A percentile compares a stretch with the other conserved stretches of the same genome.
phyloP scores from a whole-genome alignment of 768 basidiomycete genomes.

The Tephrocybe sp. region DNA sequence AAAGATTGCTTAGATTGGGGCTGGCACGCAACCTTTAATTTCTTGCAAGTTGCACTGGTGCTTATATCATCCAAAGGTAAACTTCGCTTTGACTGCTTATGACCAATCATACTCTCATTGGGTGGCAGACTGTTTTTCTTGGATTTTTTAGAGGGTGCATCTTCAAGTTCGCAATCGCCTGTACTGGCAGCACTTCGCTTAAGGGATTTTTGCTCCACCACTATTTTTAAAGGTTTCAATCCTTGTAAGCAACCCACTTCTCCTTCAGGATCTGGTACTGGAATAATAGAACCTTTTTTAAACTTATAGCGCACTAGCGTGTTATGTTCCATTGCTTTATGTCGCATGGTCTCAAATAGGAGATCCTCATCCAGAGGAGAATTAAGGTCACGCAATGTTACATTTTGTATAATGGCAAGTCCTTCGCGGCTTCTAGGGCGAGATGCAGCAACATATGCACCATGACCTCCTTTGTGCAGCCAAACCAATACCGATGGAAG shows the following conservation, averaged over 20 bases:
- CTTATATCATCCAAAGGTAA: no score
- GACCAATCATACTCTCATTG: no score
- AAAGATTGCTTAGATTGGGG: no score
- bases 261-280: slow-evolving; percentile 2
- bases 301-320: not conserved
- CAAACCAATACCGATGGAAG: slow-evolving; percentile 19
- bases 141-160: no score
- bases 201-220: no score
- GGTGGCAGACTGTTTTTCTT: no score
- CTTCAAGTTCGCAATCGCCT: no score
- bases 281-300: not conserved
- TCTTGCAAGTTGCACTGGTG: no score
- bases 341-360: not conserved
- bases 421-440: slow-evolving; percentile 17
- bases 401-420: slow-evolving; percentile 19
- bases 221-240: not conserved
- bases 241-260: not conserved
- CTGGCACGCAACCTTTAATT: not conserved
- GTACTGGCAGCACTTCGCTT: no score
- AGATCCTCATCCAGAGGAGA: not conserved
- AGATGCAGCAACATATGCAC: slow-evolving; percentile 31
- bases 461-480: slow-evolving; percentile 21
- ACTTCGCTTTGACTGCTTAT: no score
- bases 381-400: slow-evolving; percentile 23
- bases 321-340: slow-evolving; percentile 2